Percentiles rank a stretch among this genome's conserved stretches.
These are phyloP conservation scores for Trichoderma citrinoviride DNA, from an alignment of 2,329 filamentous ascomycete species.

Conservation along the genomic window DNA sequence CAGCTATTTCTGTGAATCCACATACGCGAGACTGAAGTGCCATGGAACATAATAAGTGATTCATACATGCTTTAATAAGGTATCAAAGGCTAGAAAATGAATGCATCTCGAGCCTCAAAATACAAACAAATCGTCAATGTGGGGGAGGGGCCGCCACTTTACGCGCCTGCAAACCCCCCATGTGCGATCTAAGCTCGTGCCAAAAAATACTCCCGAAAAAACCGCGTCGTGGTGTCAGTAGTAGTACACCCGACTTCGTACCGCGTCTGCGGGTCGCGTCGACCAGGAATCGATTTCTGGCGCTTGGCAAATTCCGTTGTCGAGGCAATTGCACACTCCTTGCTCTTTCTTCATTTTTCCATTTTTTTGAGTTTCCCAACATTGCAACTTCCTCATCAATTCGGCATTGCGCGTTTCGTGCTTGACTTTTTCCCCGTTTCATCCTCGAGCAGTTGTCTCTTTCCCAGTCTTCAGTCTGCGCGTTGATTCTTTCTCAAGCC, in stretches of 20 bases:
- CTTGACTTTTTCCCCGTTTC: neutral
- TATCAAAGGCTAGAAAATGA: too few relatives aligned
- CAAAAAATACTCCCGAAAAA: neutral
- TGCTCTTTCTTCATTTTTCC: neutral
- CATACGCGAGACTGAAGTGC: too few relatives aligned
- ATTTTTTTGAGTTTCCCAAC: neutral
- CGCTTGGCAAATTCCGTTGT: constrained; percentile 18
- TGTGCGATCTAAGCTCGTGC: neutral
- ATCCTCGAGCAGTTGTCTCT: neutral
- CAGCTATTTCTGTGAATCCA: too few relatives aligned
- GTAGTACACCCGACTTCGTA: too few relatives aligned
- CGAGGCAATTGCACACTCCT: constrained; percentile 19
- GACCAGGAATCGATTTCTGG: neutral
- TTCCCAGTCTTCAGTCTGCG: neutral
- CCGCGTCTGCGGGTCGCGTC: constrained; percentile 20
- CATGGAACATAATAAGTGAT: too few relatives aligned
- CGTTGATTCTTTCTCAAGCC: neutral
- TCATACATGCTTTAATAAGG: too few relatives aligned
- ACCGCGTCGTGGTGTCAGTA: constrained; percentile 12
- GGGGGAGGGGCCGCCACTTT: constrained; percentile 6
- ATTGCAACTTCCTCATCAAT: neutral
- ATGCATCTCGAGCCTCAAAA: too few relatives aligned
- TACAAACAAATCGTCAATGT: neutral
- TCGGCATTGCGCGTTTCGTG: neutral
- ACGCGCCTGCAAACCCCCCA: neutral